Evolutionary conservation across 306 rosid species (phyloP), one percentile per base, ranked within the genome.

Genomic region (Hylodesmum podocarpum): DNA sequence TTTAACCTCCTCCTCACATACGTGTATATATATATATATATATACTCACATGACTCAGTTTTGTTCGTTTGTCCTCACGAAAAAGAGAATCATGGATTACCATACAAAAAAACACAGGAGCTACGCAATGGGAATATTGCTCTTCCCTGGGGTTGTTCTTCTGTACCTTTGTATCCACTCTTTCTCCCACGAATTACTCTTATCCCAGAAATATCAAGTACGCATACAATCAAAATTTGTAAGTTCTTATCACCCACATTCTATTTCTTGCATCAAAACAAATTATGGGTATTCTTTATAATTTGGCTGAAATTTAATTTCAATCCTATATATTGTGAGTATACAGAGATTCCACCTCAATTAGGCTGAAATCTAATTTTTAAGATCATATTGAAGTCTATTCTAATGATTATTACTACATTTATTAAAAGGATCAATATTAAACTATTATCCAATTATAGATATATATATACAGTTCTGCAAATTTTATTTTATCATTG

Each of bases 141-240:
- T 92, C 76, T 49, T 92, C 3, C 34, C 77, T 14, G 82, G 80
- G 19, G 1, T 69, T 29, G 14, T 92, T 12, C 68, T 24, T 25
- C 62, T 88, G 2, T 84, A 19, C 73, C 4, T 77, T 8, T 75
- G 84, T 85, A 80, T 87, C 21, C 85, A 85, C 62, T 59, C 89
- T 53, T 16, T 73, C 61, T 27, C 78, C 28, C 59, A 5, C 8
- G 80, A 87, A 0, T 66, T 83, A 49, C 0, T 61, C 15, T 18
- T 65, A 31, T 6, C 19, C 74, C 83, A 63, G 3, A 62, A 43
- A 0, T 9, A 66, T n/a, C 0, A 68, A 11, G 24, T 57, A 4
- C 78, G 73, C 83, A 3, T 18, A 0, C 31, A 22, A 8, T 41
- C 82, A 36, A 71, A 66, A 61, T 14, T 73, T 2, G 92, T 87